These are phyloP conservation scores for Exophiala mesophila DNA, from an alignment of 2,329 filamentous ascomycete genomes.

Conservation along the genomic window DNA sequence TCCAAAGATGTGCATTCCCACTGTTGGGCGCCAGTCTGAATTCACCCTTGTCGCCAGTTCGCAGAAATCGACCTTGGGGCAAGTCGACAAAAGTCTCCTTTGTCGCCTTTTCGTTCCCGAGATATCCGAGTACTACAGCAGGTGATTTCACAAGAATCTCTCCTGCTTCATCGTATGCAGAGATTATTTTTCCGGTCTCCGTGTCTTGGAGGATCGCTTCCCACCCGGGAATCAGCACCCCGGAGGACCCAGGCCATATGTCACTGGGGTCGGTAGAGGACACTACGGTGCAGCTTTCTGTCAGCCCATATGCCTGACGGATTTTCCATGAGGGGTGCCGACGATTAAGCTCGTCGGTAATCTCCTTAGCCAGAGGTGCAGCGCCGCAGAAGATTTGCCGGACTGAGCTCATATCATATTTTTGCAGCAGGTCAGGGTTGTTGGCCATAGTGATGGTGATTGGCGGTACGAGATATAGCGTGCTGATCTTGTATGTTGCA, in stretches of 20 bases:
- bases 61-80: conserved; percentile 61
- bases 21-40: conserved; percentile 59
- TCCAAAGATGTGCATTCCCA: conserved; percentile 69
- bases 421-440: conserved; percentile 54
- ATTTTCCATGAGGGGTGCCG: conserved; percentile 61
- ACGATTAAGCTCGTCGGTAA: conserved; percentile 57
- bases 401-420: conserved; percentile 69
- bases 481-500: conserved; percentile 63
- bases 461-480: conserved; percentile 69
- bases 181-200: conserved; percentile 63
- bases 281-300: conserved; percentile 69
- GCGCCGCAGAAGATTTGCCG: conserved; percentile 66
- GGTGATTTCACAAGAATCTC: conserved; percentile 78
- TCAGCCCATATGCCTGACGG: conserved; percentile 70
- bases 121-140: conserved; percentile 72
- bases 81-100: conserved; percentile 70
- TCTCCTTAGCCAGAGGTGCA: conserved; percentile 71
- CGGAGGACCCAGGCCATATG: conserved; percentile 65
- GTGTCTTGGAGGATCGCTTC: conserved; percentile 61
- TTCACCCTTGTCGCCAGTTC: conserved; percentile 78
- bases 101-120: conserved; percentile 82
- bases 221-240: conserved; percentile 60
- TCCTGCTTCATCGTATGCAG: conserved; percentile 65
- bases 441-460: conserved; percentile 75
- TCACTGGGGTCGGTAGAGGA: conserved; percentile 55